Conservation (phyloP, 108 stramenopile species). For the Fragilariopsis cylindrus region DNA sequence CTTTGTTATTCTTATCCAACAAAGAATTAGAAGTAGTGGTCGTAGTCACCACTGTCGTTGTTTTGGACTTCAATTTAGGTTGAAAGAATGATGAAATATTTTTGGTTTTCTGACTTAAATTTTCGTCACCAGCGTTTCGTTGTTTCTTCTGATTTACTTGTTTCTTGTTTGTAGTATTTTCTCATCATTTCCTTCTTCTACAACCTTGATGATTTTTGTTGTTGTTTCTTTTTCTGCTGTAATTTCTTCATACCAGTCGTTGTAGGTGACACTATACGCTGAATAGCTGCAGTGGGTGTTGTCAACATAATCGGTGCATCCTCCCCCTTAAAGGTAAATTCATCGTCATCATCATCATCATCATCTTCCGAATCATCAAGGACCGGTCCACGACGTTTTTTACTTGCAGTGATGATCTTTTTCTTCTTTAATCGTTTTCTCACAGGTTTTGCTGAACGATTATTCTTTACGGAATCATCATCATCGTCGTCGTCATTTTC, state of each 20-base stretch:
- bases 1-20: no score
- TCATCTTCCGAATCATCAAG: neutral
- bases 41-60: slow-evolving; percentile 3
- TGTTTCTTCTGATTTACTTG: neutral
- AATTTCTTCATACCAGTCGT: neutral
- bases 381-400: neutral
- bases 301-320: neutral
- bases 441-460: slow-evolving; percentile 1
- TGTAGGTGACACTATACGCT: slow-evolving; percentile 6
- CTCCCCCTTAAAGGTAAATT: neutral
- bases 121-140: neutral
- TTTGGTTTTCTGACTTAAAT: neutral
- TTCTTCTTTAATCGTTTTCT: slow-evolving; percentile 7
- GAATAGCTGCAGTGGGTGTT: neutral
- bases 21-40: neutral
- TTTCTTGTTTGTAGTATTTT: neutral
- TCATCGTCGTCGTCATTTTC: no score
- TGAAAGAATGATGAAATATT: slow-evolving; percentile 10
- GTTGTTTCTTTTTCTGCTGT: neutral
- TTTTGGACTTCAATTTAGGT: neutral
- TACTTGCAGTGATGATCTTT: neutral
- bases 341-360: neutral
- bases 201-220: neutral
- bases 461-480: neutral
- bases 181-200: neutral